Percentiles rank a stretch among this genome's conserved stretches.
Conservation (phyloP, 768 basidiomycete genomes). For the Tricholoma matsutake region DNA sequence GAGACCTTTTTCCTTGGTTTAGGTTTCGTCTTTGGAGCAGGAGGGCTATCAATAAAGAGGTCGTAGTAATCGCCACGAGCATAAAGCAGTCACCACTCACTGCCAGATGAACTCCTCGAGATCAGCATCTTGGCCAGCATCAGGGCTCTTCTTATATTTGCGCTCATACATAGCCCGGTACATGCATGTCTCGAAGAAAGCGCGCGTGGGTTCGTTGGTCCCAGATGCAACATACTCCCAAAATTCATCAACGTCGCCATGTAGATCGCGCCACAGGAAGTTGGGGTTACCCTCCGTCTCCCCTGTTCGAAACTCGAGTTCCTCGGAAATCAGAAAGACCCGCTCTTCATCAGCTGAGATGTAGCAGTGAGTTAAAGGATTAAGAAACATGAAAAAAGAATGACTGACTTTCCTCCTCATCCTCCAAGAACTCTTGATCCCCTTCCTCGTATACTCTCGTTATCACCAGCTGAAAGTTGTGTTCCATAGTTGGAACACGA, state of each 20-base stretch:
- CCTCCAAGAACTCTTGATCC: slow-evolving; percentile 91
- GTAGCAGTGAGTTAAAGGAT: background rate
- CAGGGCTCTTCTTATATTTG: slow-evolving; percentile 74
- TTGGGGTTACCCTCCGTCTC: slow-evolving; percentile 73
- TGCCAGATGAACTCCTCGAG: slow-evolving; percentile 80
- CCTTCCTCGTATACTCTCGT: slow-evolving; percentile 98
- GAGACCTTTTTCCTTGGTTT: slow-evolving; percentile 31
- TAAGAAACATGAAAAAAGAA: background rate
- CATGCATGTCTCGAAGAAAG: slow-evolving; percentile 92
- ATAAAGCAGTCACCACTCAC: slow-evolving; percentile 45
- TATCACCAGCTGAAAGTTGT: slow-evolving; percentile 87
- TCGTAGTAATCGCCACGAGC: background rate
- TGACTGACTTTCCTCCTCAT: slow-evolving; percentile 81
- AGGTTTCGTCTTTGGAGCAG: slow-evolving; percentile 26
- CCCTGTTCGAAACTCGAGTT: slow-evolving; percentile 81
- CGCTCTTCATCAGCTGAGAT: slow-evolving; percentile 87
- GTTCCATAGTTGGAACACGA: slow-evolving; percentile 70
- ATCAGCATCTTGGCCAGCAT: slow-evolving; percentile 61
- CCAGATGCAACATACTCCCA: slow-evolving; percentile 88
- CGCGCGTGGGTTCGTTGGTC: slow-evolving; percentile 77
- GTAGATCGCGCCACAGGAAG: slow-evolving; percentile 89
- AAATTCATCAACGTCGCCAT: slow-evolving; percentile 88
- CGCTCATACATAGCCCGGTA: slow-evolving; percentile 96
- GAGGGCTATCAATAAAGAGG: slow-evolving; percentile 29
- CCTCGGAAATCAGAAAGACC: slow-evolving; percentile 87